Conservation (phyloP, 495 filamentous ascomycete genomes). For the Platismatia glauca region DNA sequence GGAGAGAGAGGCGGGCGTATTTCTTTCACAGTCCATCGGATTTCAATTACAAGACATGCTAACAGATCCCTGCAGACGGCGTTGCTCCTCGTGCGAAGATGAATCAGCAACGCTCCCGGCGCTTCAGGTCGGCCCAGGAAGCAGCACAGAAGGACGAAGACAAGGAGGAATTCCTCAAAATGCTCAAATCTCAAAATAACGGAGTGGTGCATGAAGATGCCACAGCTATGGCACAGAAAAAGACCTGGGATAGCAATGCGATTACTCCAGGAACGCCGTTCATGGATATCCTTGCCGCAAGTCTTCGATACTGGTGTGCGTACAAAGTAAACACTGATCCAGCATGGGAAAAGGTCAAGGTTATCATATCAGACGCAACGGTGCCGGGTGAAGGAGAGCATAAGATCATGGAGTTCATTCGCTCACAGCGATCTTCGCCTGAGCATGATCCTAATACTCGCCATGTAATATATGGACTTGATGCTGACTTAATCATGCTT, state of each 20-base stretch:
- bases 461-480: conserved; percentile 91
- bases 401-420: conserved; percentile 98
- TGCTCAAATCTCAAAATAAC: conserved; percentile 66
- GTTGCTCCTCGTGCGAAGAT: conserved; percentile 92
- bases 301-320: conserved; percentile 87
- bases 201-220: conserved; percentile 50
- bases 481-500: conserved; percentile 98
- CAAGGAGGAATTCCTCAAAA: conserved; percentile 72
- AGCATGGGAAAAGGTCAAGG: conserved; percentile 90
- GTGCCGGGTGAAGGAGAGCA: conserved; percentile 98
- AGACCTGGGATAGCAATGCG: conserved; percentile 95
- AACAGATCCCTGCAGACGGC: conserved; percentile 54
- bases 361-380: conserved; percentile 96
- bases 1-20: conserved; percentile 20
- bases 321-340: conserved; percentile 98
- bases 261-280: conserved; percentile 98
- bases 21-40: conserved; percentile 4
- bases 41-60: conserved; percentile 20
- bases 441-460: conserved; percentile 93
- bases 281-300: conserved; percentile 92
- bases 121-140: conserved; percentile 88
- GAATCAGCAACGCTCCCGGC: conserved; percentile 91
- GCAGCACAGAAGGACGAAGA: conserved; percentile 89
- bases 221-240: conserved; percentile 61
- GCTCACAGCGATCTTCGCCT: conserved; percentile 81